Evolutionary conservation across 164 flowering plant species (phyloP).

Genomic region (Tinospora cordifolia): DNA sequence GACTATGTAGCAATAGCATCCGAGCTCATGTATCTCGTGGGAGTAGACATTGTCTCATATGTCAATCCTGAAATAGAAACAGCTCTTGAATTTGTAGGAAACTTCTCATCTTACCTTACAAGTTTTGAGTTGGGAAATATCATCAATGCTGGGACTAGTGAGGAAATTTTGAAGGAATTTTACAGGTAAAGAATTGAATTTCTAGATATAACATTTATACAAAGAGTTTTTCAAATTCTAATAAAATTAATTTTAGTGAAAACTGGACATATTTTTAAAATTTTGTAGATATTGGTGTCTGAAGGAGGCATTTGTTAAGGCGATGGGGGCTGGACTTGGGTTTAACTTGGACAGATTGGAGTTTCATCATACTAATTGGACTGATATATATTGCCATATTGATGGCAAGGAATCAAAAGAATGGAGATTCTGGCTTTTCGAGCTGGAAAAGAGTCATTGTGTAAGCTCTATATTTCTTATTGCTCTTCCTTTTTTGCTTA

Average conservation of each 20-base stretch:
- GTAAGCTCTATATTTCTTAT: constrained; percentile 24
- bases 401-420: constrained; percentile 35
- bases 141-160: constrained; percentile 31
- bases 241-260: neutral
- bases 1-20: constrained; percentile 84
- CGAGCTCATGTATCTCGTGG: constrained; percentile 73
- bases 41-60: constrained; percentile 63
- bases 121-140: constrained; percentile 59
- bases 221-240: neutral
- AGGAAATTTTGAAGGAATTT: constrained; percentile 45
- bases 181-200: constrained; percentile 45
- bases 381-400: constrained; percentile 39
- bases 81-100: constrained; percentile 35
- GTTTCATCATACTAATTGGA: constrained; percentile 62
- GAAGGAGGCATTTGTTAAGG: constrained; percentile 85
- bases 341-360: constrained; percentile 47
- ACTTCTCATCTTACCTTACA: constrained; percentile 56
- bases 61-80: constrained; percentile 42
- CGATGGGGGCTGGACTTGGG: constrained; percentile 63
- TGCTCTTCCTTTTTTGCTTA: neutral
- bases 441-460: constrained; percentile 42
- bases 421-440: constrained; percentile 67
- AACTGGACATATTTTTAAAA: neutral
- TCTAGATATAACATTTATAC: neutral
- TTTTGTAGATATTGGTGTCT: constrained; percentile 73